phyloP scores from a whole-genome alignment of 805 yeast genomes.

The Starmerella gropengiesseri region DNA sequence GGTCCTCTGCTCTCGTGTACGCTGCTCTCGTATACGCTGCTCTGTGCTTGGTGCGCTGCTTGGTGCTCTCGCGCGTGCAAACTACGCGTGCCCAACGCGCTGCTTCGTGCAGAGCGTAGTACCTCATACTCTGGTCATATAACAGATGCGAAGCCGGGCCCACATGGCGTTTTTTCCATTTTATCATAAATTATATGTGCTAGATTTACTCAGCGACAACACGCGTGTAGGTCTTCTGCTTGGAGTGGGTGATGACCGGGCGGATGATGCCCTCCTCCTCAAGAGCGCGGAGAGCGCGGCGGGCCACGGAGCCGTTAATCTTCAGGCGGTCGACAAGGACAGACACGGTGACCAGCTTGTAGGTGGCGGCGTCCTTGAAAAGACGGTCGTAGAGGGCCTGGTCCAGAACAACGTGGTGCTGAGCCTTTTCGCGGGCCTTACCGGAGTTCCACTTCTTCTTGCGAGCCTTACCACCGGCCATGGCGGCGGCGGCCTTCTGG shows the following conservation, averaged over 20 bases:
- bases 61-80: too few species aligned
- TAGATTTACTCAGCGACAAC: conserved; percentile 23
- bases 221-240: conserved; percentile 82
- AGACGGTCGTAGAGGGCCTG: conserved; percentile 99
- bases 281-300: conserved; percentile 93
- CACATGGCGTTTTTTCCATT: neutral
- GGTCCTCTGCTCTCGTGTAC: neutral
- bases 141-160: neutral
- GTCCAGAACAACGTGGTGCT: conserved; percentile 92
- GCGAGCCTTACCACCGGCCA: conserved; percentile 99
- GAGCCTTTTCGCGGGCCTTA: conserved; percentile 99
- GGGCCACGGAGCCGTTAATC: conserved; percentile 98
- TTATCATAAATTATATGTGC: conserved; percentile 14
- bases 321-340: conserved; percentile 98
- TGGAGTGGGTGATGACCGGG: conserved; percentile 89
- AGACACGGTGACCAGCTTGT: conserved; percentile 95
- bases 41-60: too few species aligned
- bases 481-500: conserved; percentile 99
- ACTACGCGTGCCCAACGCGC: too few species aligned
- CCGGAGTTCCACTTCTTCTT: conserved; percentile 99
- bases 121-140: too few species aligned
- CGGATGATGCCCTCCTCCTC: conserved; percentile 90
- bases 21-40: too few species aligned
- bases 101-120: too few species aligned
- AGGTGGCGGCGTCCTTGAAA: conserved; percentile 97